Evolutionary conservation across 805 yeast genomes (phyloP).

Genomic region (Huiozyma sinensis): DNA sequence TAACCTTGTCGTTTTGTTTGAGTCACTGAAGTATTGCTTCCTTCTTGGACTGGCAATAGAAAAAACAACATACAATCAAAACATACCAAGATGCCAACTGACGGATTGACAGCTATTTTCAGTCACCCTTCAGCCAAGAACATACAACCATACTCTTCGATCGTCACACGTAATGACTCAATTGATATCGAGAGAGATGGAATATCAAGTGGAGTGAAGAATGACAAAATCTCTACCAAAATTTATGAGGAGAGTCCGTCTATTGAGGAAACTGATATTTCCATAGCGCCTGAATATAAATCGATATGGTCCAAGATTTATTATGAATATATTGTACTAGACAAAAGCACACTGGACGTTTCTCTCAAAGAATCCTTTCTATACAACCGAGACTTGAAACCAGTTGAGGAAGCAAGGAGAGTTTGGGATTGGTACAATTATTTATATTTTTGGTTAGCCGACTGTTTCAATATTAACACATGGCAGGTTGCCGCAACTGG

Average conservation of each 20-base stretch:
- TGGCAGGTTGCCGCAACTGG: constrained; percentile 92
- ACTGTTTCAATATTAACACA: constrained; percentile 81
- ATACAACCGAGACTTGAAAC: constrained; percentile 66
- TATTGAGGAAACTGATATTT: neutral
- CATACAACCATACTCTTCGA: constrained; percentile 2
- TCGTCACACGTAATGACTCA: constrained; percentile 1
- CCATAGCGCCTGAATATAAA: neutral
- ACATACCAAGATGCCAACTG: constrained; percentile 2
- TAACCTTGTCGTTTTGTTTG: no score
- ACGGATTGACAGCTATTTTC: constrained; percentile 12
- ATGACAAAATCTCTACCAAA: neutral
- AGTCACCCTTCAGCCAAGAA: constrained; percentile 6
- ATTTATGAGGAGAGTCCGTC: constrained; percentile 1
- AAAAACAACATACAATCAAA: no score
- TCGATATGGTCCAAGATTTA: constrained; percentile 17
- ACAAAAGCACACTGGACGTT: constrained; percentile 29
- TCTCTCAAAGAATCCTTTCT: constrained; percentile 34
- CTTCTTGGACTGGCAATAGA: no score
- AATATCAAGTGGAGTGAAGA: no score
- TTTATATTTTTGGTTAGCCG: constrained; percentile 79
- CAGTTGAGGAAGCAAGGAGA: constrained; percentile 65
- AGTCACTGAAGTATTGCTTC: no score
- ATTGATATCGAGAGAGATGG: neutral
- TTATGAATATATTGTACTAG: constrained; percentile 17
- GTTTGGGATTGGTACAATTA: constrained; percentile 79